These are phyloP conservation scores for Agrocybe praecox DNA, from an alignment of 768 basidiomycete genomes.

Conservation along the genomic window DNA sequence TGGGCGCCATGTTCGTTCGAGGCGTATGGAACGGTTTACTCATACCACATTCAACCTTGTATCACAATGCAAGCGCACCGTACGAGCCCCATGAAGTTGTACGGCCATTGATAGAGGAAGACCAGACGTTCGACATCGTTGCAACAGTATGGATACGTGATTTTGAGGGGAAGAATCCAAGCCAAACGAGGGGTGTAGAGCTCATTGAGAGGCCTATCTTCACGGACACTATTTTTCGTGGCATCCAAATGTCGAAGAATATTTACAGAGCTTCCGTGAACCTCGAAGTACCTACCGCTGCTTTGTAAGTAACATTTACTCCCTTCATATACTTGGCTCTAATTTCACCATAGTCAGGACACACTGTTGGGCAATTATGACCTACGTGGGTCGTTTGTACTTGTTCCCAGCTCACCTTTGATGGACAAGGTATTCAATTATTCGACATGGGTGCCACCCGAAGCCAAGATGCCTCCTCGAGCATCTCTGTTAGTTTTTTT, in stretches of 20 bases:
- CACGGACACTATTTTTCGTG: constrained; percentile 30
- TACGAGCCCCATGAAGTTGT: constrained; percentile 13
- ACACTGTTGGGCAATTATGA: constrained; percentile 28
- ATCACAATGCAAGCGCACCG: constrained; percentile 5
- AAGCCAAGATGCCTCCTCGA: constrained; percentile 27
- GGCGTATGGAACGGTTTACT: background rate
- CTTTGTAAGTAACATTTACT: constrained; percentile 27
- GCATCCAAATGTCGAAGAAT: constrained; percentile 27
- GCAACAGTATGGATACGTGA: constrained; percentile 18
- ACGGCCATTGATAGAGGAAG: constrained; percentile 11
- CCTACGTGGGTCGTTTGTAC: constrained; percentile 36
- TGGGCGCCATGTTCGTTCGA: background rate
- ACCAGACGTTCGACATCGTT: constrained; percentile 17
- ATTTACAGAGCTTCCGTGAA: constrained; percentile 23
- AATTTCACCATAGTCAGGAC: constrained; percentile 17
- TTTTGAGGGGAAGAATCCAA: background rate
- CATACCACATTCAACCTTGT: background rate
- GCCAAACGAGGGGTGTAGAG: background rate
- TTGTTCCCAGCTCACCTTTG: constrained; percentile 30
- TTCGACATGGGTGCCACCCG: constrained; percentile 31
- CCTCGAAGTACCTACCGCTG: constrained; percentile 28
- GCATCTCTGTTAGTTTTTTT: background rate
- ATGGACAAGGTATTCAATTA: constrained; percentile 28
- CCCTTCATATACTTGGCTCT: too few species aligned
- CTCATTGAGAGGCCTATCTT: constrained; percentile 15